Percentiles rank a stretch among this genome's conserved stretches.
Conservation (phyloP, 2,329 filamentous ascomycete genomes). For the Lomentospora prolificans region DNA sequence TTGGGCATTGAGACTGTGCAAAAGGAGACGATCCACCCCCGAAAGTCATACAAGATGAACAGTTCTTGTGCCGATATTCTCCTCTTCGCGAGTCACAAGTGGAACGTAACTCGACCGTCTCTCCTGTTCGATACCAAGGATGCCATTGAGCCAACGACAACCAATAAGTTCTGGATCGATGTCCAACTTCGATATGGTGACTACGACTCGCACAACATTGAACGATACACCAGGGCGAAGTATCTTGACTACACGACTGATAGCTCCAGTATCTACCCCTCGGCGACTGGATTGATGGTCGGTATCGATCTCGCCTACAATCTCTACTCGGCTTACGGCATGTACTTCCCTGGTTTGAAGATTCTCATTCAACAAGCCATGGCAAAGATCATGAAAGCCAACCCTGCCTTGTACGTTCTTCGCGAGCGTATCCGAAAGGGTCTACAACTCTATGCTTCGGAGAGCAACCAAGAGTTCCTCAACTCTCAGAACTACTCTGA, state of each 20-base stretch:
- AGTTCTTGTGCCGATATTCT: slow-evolving; percentile 96
- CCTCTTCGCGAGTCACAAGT: slow-evolving; percentile 95
- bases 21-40: slow-evolving; percentile 96
- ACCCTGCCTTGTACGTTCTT: slow-evolving; percentile 89
- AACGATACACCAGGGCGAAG: slow-evolving; percentile 93
- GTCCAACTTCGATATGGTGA: slow-evolving; percentile 94
- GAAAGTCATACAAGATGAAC: slow-evolving; percentile 99
- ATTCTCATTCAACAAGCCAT: slow-evolving; percentile 93
- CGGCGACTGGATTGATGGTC: slow-evolving; percentile 93
- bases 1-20: slow-evolving; percentile 95
- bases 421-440: slow-evolving; percentile 98
- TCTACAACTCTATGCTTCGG: slow-evolving; percentile 92
- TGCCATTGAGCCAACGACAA: slow-evolving; percentile 82
- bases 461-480: slow-evolving; percentile 97
- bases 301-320: slow-evolving; percentile 97
- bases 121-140: slow-evolving; percentile 95
- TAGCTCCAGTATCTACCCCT: slow-evolving; percentile 97
- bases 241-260: slow-evolving; percentile 98
- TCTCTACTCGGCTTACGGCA: slow-evolving; percentile 92
- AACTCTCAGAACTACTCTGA: slow-evolving; percentile 99
- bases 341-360: slow-evolving; percentile 98
- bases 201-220: slow-evolving; percentile 98
- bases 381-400: slow-evolving; percentile 99
- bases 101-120: slow-evolving; percentile 93
- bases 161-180: slow-evolving; percentile 99